These are phyloP conservation scores for Phylloporus scabripes DNA, from an alignment of 768 basidiomycete genomes.

Conservation along the genomic window DNA sequence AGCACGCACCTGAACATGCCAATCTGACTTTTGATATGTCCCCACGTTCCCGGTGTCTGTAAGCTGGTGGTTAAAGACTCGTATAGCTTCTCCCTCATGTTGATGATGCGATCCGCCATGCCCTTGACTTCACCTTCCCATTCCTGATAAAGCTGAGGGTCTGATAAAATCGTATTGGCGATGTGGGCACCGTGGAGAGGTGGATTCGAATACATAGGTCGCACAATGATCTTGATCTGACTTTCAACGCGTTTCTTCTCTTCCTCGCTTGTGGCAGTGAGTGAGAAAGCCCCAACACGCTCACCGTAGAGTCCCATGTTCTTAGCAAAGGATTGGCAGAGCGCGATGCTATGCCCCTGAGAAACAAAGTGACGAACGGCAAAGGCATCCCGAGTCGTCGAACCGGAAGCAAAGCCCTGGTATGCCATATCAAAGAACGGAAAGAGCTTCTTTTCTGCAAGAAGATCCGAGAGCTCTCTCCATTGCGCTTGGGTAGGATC, in stretches of 20 bases:
- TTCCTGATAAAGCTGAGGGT: slow-evolving; percentile 67
- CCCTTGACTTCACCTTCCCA: slow-evolving; percentile 93
- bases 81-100: slow-evolving; percentile 84
- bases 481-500: slow-evolving; percentile 94
- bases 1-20: slow-evolving; percentile 89
- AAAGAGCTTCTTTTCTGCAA: slow-evolving; percentile 88
- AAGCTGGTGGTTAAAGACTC: slow-evolving; percentile 67
- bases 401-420: slow-evolving; percentile 97
- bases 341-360: slow-evolving; percentile 83
- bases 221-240: slow-evolving; percentile 92
- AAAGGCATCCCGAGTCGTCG: slow-evolving; percentile 85
- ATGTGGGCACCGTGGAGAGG: slow-evolving; percentile 87
- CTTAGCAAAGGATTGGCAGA: slow-evolving; percentile 96
- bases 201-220: slow-evolving; percentile 98
- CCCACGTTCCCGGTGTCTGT: slow-evolving; percentile 92
- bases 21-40: slow-evolving; percentile 91
- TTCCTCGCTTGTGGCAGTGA: slow-evolving; percentile 61
- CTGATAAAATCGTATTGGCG: slow-evolving; percentile 76
- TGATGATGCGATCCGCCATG: slow-evolving; percentile 94
- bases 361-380: slow-evolving; percentile 92
- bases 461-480: slow-evolving; percentile 80
- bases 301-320: slow-evolving; percentile 99
- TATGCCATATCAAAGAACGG: slow-evolving; percentile 99
- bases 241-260: slow-evolving; percentile 87
- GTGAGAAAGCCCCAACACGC: slow-evolving; percentile 94